These are phyloP conservation scores for Neoboletus subvelutipes DNA, from an alignment of 768 basidiomycete genomes.

Conservation along the genomic window DNA sequence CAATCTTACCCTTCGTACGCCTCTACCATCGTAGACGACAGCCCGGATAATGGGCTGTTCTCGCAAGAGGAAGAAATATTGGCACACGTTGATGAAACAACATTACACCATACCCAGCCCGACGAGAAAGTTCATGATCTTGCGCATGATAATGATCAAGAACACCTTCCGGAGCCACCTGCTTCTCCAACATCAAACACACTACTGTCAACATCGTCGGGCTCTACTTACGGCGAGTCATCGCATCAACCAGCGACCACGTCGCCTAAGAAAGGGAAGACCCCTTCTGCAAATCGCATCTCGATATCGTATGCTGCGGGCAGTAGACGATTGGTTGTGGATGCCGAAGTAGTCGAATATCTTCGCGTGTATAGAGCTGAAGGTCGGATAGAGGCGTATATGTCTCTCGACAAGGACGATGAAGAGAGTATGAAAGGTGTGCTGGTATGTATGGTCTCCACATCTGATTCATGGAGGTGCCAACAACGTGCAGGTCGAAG, in stretches of 20 bases:
- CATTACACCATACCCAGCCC: conserved; percentile 15
- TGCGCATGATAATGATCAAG: conserved; percentile 30
- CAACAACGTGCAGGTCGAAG: conserved; percentile 58
- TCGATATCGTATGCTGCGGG: conserved; percentile 95
- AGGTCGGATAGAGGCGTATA: conserved; percentile 79
- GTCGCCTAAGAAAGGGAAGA: conserved; percentile 38
- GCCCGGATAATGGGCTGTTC: conserved; percentile 33
- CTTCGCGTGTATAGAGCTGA: conserved; percentile 79
- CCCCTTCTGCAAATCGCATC: conserved; percentile 79
- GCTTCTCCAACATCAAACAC: conserved; percentile 56
- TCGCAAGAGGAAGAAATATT: conserved; percentile 28
- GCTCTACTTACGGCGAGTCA: conserved; percentile 46
- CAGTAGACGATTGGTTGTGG: conserved; percentile 80
- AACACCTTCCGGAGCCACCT: conserved; percentile 60
- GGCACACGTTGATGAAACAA: conserved; percentile 17
- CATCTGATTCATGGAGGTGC: conserved; percentile 4
- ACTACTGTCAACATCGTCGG: conserved; percentile 33
- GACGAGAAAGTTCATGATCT: conserved; percentile 23
- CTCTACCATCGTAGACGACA: conserved; percentile 52
- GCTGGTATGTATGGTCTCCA: conserved; percentile 49
- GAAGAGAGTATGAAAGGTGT: conserved; percentile 68
- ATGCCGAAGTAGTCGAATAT: conserved; percentile 82
- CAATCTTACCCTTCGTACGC: conserved; percentile 46
- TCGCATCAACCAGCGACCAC: conserved; percentile 32
- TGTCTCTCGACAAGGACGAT: conserved; percentile 58